Base-by-base conservation (phyloP, 2,329 filamentous ascomycete genomes). In the Ascochyta fabae region DNA sequence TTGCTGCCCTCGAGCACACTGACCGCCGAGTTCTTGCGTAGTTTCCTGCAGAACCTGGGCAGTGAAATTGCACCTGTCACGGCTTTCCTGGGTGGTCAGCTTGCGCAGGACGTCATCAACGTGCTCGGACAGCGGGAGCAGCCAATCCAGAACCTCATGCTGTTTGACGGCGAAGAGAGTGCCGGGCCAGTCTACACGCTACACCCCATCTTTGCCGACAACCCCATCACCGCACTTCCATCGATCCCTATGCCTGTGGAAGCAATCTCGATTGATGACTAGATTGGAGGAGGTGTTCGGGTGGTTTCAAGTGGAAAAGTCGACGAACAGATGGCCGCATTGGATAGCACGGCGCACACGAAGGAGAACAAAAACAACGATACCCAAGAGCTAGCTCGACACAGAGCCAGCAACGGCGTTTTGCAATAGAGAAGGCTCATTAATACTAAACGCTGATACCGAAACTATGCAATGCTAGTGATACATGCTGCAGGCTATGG, bases 61-160 rank as follows among this genome's bases (percentile, higher is more conserved):
- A 86, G 87, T 67, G 94, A 98, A 77, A 80, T 98, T 35, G 88
- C 90, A 12, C 92, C 95, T 7, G 91, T 96, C 8, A 88, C 91
- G 0, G 93, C 95, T 1, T 91, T 96, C 55, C 81, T 99, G 10
- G 95, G 95, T 44, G 95, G 93, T 9, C 87, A 93, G 74, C 83
- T 99, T 15, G 92, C 94, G 0, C 95, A 99, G 77, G 95, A 99
- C 72, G 92, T 96, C 47, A 98, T 99, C 78, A 98, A 98, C 69
- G 93, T 97, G 29, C 84, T 98, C 6, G 92, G 93, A 44, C 87
- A 90, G 72, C 87, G 90, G 36, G 92, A 98, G 78, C 95, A 97
- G 75, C 95, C 95, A 0, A 89, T 99, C 38, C 95, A 99, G 78
- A 99, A 99, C 75, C 86, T 96, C 73, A 84, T 96, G 45, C 81